A percentile compares a stretch with the other conserved stretches of the same genome.
Evolutionary conservation across 1,284 basidiomycete species (phyloP).

Genomic region (Sanguinoderma infundibulare): DNA sequence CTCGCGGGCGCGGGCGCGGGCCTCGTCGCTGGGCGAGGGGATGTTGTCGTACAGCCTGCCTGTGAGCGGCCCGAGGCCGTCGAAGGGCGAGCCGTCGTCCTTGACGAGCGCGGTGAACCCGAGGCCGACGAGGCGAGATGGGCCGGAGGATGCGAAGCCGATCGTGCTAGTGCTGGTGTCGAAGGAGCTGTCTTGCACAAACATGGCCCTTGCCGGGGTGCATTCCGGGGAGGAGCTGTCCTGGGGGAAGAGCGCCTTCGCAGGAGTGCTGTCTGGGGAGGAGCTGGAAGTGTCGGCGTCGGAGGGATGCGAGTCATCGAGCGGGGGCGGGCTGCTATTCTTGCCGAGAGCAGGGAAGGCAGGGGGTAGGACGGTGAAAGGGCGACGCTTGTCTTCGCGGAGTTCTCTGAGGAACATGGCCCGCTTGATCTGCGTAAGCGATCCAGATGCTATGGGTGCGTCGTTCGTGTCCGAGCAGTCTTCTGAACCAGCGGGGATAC

Average conservation of each 20-base stretch:
- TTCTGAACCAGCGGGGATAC: background rate
- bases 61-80: slow-evolving; percentile 29
- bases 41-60: background rate
- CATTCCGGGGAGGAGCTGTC: background rate
- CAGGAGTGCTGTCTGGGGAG: background rate
- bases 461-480: background rate
- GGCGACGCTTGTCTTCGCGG: background rate
- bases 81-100: slow-evolving; percentile 28
- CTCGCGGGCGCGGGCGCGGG: slow-evolving; percentile 2
- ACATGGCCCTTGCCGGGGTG: background rate
- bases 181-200: background rate
- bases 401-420: background rate
- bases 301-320: slow-evolving; percentile 17
- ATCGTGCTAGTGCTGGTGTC: background rate
- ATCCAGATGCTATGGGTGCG: background rate
- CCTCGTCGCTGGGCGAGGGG: slow-evolving; percentile 13
- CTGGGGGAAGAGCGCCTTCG: background rate
- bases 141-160: background rate
- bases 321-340: slow-evolving; percentile 21
- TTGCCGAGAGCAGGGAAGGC: background rate
- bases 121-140: slow-evolving; percentile 22
- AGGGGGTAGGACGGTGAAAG: slow-evolving; percentile 2
- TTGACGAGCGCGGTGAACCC: slow-evolving; percentile 29
- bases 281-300: slow-evolving; percentile 1
- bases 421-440: background rate